Evolutionary conservation across 495 filamentous ascomycete species (phyloP), one percentile per base, ranked within the genome.

Genomic region (Hyaloscypha bicolor): DNA sequence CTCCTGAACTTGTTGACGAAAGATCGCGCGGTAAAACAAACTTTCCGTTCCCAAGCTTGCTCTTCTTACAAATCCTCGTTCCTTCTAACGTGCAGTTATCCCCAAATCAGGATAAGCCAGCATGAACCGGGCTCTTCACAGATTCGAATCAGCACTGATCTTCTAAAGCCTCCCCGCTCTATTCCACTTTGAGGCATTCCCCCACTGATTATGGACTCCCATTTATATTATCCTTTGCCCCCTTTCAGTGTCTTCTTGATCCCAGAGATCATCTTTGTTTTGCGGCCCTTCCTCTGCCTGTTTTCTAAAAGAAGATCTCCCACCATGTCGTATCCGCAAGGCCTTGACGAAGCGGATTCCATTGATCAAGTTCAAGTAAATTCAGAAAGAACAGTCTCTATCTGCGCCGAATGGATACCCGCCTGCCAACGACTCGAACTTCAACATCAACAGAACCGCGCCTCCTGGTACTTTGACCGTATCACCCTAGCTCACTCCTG

Each of bases 281-380:
- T 45, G 42, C 42, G 14, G 14, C 42, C 8, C 14, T 45, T 16
- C 3, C 14, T 3, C 6, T 12, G 3, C 3, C 6, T 45, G 9
- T 45, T 45, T 45, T 12, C 6, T 45, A 3, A 3, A 3, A 45
- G 6, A 3, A 9, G 14, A 11, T 16, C 42, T 45, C 42, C 6
- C 42, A 45, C 6, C 3, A 16, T 45, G 8, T 45, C 42, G 6
- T n/a, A n/a, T n/a, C n/a, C n/a, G n/a, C n/a, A n/a, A n/a, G n/a
- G n/a, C n/a, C n/a, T n/a, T 45, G 42, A 45, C 6, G 42, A 45
- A 6, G 31, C 29, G 12, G 61, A 63, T 14, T 32, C 64, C 11
- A 55, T 66, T 37, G 64, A 66, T 32, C 29, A 66, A 45, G 64
- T 66, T 6, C n/a, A n/a, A n/a, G n/a, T n/a, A n/a, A n/a, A 66